Conservation (phyloP, 1,139 yeast species). For the Zygoascus hellenicus region DNA sequence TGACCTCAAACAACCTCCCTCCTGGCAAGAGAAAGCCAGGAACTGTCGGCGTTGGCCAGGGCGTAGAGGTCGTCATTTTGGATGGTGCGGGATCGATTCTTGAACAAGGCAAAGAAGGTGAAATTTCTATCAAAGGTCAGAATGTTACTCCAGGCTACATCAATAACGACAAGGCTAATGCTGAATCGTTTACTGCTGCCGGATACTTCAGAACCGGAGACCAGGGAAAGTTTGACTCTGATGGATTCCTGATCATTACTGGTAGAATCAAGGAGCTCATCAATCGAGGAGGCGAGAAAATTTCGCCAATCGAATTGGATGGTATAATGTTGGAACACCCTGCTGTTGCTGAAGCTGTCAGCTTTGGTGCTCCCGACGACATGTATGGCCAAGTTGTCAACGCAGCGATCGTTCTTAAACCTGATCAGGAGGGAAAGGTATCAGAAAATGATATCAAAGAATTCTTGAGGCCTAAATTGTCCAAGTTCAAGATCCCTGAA, state of each 20-base stretch:
- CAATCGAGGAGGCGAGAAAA: conserved; percentile 66
- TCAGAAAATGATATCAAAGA: conserved; percentile 41
- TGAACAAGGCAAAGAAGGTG: conserved; percentile 52
- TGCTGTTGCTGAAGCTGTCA: conserved; percentile 58
- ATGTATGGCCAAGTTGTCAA: conserved; percentile 63
- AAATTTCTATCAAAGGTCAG: conserved; percentile 57
- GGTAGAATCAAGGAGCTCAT: conserved; percentile 65
- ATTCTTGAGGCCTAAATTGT: conserved; percentile 41
- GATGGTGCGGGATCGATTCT: conserved; percentile 44
- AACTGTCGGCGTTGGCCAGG: conserved; percentile 66
- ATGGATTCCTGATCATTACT: conserved; percentile 52
- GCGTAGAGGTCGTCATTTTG: conserved; percentile 53
- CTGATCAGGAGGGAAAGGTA: conserved; percentile 31
- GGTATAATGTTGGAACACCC: conserved; percentile 51
- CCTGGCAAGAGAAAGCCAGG: conserved; percentile 61
- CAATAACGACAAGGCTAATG: conserved; percentile 61
- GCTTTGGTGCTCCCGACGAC: conserved; percentile 57
- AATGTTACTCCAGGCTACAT: conserved; percentile 68
- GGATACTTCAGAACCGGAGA: conserved; percentile 70
- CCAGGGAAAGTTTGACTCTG: conserved; percentile 56
- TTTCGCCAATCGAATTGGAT: conserved; percentile 61
- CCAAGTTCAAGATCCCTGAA: conserved; percentile 54
- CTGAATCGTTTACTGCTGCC: conserved; percentile 51
- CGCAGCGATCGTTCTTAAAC: conserved; percentile 55
- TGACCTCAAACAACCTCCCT: conserved; percentile 63